phyloP scores from a whole-genome alignment of 1,139 yeast species.

The Scheffersomyces insectosa region DNA sequence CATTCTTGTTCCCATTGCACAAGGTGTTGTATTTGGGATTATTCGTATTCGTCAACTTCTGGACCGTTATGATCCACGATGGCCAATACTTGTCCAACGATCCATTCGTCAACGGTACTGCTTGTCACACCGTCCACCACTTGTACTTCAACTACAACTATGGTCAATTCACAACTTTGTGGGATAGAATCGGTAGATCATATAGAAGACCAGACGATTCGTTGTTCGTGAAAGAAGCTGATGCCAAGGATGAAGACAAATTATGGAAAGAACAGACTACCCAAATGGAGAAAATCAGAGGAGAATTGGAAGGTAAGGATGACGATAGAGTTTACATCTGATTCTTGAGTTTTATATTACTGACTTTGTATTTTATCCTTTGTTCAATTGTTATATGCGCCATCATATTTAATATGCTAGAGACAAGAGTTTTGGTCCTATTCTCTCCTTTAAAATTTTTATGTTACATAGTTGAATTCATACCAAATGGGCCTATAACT shows the following conservation, averaged over 20 bases:
- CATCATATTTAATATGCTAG: too few relatives aligned
- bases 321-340: constrained; percentile 50
- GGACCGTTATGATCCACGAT: constrained; percentile 99
- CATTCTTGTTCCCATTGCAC: constrained; percentile 88
- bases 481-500: too few relatives aligned
- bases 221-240: constrained; percentile 66
- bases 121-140: constrained; percentile 97
- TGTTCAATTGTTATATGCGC: too few relatives aligned
- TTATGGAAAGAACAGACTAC: constrained; percentile 74
- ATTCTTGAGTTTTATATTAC: background rate
- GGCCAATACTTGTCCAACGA: constrained; percentile 94
- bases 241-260: constrained; percentile 44
- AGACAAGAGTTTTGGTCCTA: too few relatives aligned
- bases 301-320: constrained; percentile 71
- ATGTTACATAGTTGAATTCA: too few relatives aligned
- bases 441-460: too few relatives aligned
- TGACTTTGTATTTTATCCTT: too few relatives aligned
- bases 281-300: constrained; percentile 80
- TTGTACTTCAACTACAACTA: constrained; percentile 95
- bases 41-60: constrained; percentile 89
- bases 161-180: constrained; percentile 95
- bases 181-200: constrained; percentile 95
- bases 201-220: constrained; percentile 91
- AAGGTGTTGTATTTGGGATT: constrained; percentile 77
- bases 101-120: constrained; percentile 94